Evolutionary conservation across 2,329 filamentous ascomycete genomes (phyloP).

Genomic region (Fusarium proliferatum): DNA sequence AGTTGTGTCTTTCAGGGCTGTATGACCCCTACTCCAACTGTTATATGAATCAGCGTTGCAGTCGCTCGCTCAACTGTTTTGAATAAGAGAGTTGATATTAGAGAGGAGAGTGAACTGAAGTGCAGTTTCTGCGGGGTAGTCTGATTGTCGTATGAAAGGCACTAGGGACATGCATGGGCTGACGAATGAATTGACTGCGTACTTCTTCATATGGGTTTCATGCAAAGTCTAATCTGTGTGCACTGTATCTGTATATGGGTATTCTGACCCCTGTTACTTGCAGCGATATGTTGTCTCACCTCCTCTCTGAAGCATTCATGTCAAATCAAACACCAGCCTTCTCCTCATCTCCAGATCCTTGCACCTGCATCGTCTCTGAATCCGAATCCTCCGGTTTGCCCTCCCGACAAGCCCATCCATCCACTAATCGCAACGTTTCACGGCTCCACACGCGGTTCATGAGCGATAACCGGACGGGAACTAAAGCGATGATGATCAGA

Average conservation of each 20-base stretch:
- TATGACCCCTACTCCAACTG: neutral
- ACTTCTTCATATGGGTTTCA: neutral
- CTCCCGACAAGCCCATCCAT: slow-evolving; percentile 61
- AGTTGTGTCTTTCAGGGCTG: neutral
- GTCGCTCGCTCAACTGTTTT: neutral
- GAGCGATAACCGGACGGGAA: slow-evolving; percentile 68
- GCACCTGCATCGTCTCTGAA: slow-evolving; percentile 39
- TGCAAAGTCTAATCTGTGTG: neutral
- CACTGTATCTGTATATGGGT: neutral
- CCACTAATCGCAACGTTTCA: slow-evolving; percentile 63
- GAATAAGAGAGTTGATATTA: neutral
- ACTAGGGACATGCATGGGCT: slow-evolving; percentile 36
- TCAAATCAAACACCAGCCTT: slow-evolving; percentile 36
- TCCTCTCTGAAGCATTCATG: neutral
- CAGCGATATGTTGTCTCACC: neutral
- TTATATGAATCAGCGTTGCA: neutral
- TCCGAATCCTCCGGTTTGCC: slow-evolving; percentile 63
- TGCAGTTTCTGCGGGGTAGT: slow-evolving; percentile 21
- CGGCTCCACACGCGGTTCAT: slow-evolving; percentile 71
- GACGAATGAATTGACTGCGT: neutral
- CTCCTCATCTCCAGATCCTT: slow-evolving; percentile 43
- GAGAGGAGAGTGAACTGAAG: neutral
- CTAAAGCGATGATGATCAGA: slow-evolving; percentile 71
- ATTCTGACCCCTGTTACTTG: neutral
- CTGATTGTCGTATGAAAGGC: neutral